A percentile compares a stretch with the other conserved stretches of the same genome.
These are phyloP conservation scores for Steccherinum ochraceum DNA, from an alignment of 768 basidiomycete species.

Conservation along the genomic window DNA sequence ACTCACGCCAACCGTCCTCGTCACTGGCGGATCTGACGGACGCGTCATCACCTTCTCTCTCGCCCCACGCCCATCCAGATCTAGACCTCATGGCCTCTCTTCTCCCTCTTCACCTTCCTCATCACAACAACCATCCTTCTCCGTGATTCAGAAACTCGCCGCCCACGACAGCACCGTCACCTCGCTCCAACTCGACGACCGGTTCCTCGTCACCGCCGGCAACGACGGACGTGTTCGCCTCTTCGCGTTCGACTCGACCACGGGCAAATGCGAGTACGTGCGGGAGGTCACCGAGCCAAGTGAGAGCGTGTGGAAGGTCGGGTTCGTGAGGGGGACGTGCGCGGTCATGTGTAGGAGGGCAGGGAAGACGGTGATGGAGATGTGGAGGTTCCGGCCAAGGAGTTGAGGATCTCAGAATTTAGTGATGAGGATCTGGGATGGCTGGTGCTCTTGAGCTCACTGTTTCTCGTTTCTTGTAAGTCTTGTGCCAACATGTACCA, in stretches of 20 bases:
- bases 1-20: constrained; percentile 60
- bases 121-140: background rate
- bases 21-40: constrained; percentile 86
- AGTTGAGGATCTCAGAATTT: constrained; percentile 16
- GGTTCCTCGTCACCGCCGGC: constrained; percentile 78
- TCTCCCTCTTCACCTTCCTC: constrained; percentile 4
- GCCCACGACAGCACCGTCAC: constrained; percentile 90
- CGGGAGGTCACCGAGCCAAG: constrained; percentile 72
- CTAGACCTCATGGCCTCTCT: constrained; percentile 32
- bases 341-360: constrained; percentile 77
- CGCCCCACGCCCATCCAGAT: constrained; percentile 28
- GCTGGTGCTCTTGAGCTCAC: background rate
- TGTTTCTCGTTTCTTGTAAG: too few species aligned
- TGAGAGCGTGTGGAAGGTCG: constrained; percentile 86
- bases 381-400: constrained; percentile 66
- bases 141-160: constrained; percentile 51
- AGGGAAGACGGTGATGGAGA: constrained; percentile 82
- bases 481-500: too few species aligned
- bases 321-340: constrained; percentile 62
- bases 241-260: constrained; percentile 41
- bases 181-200: constrained; percentile 77
- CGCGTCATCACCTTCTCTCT: constrained; percentile 71
- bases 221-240: constrained; percentile 80
- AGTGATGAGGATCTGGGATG: background rate
- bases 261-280: constrained; percentile 42